Evolutionary conservation across 768 basidiomycete species (phyloP).

Genomic region (Pisolithus albus): DNA sequence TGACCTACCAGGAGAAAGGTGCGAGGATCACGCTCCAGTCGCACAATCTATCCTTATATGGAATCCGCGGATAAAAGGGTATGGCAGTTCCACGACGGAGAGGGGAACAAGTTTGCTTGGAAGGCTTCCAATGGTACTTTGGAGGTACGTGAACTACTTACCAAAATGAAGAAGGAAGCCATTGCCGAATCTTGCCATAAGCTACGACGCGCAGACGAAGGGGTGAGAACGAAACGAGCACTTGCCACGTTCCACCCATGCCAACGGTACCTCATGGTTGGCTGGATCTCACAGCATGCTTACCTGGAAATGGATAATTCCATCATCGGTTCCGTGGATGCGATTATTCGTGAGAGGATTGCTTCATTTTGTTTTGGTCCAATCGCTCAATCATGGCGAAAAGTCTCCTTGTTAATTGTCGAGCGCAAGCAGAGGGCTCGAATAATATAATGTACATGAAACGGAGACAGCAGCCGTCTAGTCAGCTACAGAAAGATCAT

Average conservation of each 20-base stretch:
- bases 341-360: slow-evolving; percentile 24
- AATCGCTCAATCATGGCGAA: neutral
- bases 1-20: slow-evolving; percentile 11
- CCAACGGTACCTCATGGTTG: slow-evolving; percentile 28
- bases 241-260: slow-evolving; percentile 31
- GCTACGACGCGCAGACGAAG: slow-evolving; percentile 25
- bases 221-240: slow-evolving; percentile 17
- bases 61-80: slow-evolving; percentile 5
- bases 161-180: neutral
- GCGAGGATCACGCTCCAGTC: neutral
- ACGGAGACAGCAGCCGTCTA: neutral
- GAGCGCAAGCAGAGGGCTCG: slow-evolving; percentile 22
- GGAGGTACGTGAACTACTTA: slow-evolving; percentile 7
- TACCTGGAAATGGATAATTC: slow-evolving; percentile 30
- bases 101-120: slow-evolving; percentile 19
- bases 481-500: neutral
- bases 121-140: slow-evolving; percentile 2
- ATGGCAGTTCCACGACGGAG: slow-evolving; percentile 20
- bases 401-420: slow-evolving; percentile 30
- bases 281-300: slow-evolving; percentile 30
- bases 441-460: slow-evolving; percentile 4
- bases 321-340: slow-evolving; percentile 29
- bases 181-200: slow-evolving; percentile 4
- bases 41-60: slow-evolving; percentile 4
- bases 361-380: neutral